Percentiles rank a stretch among this genome's conserved stretches.
phyloP scores from a whole-genome alignment of 2,329 filamentous ascomycete genomes.

The Neofusicoccum kwambonambiense region DNA sequence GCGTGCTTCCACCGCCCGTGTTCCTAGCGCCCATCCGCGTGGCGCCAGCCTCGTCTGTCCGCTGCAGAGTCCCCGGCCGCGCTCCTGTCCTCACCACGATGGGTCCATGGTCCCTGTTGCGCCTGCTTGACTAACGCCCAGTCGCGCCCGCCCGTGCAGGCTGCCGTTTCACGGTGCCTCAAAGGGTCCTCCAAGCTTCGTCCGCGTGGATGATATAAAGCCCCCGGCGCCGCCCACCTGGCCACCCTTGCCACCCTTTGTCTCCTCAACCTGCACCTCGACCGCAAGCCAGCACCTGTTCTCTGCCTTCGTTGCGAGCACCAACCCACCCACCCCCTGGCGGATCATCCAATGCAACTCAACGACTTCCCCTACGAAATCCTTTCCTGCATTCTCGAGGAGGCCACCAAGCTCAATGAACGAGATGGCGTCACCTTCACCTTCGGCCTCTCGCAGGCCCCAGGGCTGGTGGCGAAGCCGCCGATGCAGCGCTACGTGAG shows the following conservation, averaged over 20 bases:
- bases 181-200: slow-evolving; percentile 8
- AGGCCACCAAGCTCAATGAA: slow-evolving; percentile 49
- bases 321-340: not conserved
- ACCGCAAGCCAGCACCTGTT: not conserved
- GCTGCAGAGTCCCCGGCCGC: not conserved
- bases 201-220: slow-evolving; percentile 16
- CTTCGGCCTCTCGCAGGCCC: slow-evolving; percentile 53
- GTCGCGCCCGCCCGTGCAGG: not conserved
- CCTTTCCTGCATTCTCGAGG: slow-evolving; percentile 51
- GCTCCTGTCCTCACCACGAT: not conserved
- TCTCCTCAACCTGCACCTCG: not conserved
- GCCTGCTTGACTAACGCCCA: slow-evolving; percentile 7
- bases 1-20: not conserved
- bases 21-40: slow-evolving; percentile 3
- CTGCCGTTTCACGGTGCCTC: not conserved
- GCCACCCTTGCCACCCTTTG: slow-evolving; percentile 15
- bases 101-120: slow-evolving; percentile 1
- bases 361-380: slow-evolving; percentile 54
- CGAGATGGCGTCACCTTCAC: slow-evolving; percentile 50
- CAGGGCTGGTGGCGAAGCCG: slow-evolving; percentile 45
- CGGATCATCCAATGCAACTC: slow-evolving; percentile 42
- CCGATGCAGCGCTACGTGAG: slow-evolving; percentile 51
- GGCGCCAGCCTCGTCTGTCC: slow-evolving; percentile 3
- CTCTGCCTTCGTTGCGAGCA: not conserved
- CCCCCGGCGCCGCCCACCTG: slow-evolving; percentile 3